Evolutionary conservation across 805 yeast genomes (phyloP).

Genomic region (Yarrowia porcina): DNA sequence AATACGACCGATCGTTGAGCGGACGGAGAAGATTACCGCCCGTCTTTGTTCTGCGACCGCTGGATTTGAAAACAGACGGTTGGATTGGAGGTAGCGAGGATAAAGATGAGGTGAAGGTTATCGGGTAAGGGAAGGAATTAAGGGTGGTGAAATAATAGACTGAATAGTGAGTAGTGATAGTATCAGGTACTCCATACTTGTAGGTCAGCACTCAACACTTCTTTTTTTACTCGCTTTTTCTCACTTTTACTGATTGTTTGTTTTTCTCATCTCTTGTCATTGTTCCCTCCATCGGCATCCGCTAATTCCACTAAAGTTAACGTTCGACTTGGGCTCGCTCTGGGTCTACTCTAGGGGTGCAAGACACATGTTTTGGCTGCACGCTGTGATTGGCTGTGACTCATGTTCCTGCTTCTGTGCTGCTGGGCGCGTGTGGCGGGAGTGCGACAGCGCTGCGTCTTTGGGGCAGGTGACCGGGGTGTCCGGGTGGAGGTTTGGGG

Average conservation of each 20-base stretch:
- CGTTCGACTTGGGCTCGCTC: not conserved
- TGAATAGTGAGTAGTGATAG: too few relatives aligned
- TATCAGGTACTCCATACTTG: too few relatives aligned
- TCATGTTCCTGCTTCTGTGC: slow-evolving; percentile 16
- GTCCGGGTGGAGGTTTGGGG: not conserved
- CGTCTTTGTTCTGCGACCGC: not conserved
- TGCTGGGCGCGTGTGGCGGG: slow-evolving; percentile 9
- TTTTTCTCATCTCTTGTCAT: too few relatives aligned
- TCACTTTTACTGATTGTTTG: too few relatives aligned
- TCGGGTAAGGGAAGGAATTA: not conserved
- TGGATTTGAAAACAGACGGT: not conserved
- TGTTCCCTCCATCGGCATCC: too few relatives aligned
- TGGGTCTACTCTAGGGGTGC: slow-evolving; percentile 12
- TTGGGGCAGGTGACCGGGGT: not conserved
- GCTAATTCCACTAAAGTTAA: not conserved
- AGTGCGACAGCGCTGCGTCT: not conserved
- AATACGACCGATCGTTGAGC: too few relatives aligned
- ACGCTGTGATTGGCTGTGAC: slow-evolving; percentile 22
- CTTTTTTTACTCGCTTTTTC: too few relatives aligned
- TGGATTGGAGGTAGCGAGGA: not conserved
- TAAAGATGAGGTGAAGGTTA: slow-evolving; percentile 3
- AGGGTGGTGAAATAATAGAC: too few relatives aligned
- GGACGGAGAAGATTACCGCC: too few relatives aligned
- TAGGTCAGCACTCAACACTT: too few relatives aligned
- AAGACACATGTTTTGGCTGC: slow-evolving; percentile 10